Evolutionary conservation across 1,284 basidiomycete species (phyloP).

Genomic region (Xerocomus cyaneibrunnescens): DNA sequence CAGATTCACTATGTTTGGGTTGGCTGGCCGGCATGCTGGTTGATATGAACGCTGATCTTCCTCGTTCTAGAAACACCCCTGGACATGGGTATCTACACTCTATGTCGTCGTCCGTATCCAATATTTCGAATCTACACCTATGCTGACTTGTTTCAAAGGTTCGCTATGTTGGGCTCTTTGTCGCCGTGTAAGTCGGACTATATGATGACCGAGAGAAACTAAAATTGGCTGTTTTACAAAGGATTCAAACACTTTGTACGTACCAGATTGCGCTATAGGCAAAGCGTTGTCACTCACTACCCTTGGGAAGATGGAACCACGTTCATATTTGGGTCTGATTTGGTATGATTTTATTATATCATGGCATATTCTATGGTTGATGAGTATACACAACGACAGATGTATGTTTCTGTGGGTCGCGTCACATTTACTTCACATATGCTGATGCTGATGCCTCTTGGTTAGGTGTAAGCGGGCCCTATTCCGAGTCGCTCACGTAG

Average conservation of each 20-base stretch:
- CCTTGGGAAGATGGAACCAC: neutral
- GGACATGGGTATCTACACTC: slow-evolving; percentile 1
- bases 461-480: neutral
- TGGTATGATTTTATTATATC: neutral
- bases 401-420: neutral
- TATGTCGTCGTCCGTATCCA: neutral
- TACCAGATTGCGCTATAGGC: neutral
- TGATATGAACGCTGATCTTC: neutral
- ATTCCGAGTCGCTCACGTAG: neutral
- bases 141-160: neutral
- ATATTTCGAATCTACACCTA: neutral
- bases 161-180: neutral
- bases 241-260: neutral
- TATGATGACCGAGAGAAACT: neutral
- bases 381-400: neutral
- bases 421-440: neutral
- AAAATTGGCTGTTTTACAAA: neutral
- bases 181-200: neutral
- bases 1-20: slow-evolving; percentile 8
- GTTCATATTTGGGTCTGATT: neutral
- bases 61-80: neutral
- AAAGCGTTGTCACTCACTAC: neutral
- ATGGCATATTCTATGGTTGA: neutral
- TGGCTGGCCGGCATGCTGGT: neutral
- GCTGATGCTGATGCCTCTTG: neutral